Base-by-base conservation (phyloP, 106 monocot species). In the Gastrodia elata region DNA sequence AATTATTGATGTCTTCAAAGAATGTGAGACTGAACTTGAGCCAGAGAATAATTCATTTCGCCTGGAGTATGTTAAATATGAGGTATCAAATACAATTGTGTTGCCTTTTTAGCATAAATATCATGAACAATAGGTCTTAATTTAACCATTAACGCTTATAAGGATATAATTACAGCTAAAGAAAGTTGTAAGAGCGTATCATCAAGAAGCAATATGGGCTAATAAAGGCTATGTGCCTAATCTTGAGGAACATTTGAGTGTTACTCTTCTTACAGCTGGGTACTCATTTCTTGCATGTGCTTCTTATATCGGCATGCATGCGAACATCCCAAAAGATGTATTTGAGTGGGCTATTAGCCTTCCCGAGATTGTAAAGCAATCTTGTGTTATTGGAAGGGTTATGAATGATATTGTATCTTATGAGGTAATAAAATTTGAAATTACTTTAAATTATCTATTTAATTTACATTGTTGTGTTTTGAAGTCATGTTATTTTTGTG, bases 251-350 rank as follows among this genome's bases (percentile, higher is more conserved):
- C 67, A 67, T 0, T 7, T 67, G 0, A 8, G 20, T 6, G 37
- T 38, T 37, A 32, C 67, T 4, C 36, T 67, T n/a, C 0, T 67
- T 20, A 67, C 37, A 37, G 36, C 67, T 67, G 36, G 67, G 8
- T 67, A 67, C n/a, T 67, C 36, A 20, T 37, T 67, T 67, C 67
- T 67, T 13, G 38, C 67, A 38, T 67, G 67, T 67, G 67, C 67
- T 0, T 36, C 67, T 38, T 67, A 36, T 67, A 67, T 67, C 5
- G 67, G 67, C 4, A 67, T 67, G 67, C 7, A 67, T 6, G 67
- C 16, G 37, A 3, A 1, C 1, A 67, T 67, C 37, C 28, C 67
- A 37, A 35, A 38, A 36, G 36, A 35, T 0, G 20, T 38, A 0
- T 67, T 67, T 67, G 67, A 67, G 35, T 67, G 67, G 67, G 37